These are phyloP conservation scores for Clitopilus passeckerianus DNA, from an alignment of 768 basidiomycete species.

Conservation along the genomic window DNA sequence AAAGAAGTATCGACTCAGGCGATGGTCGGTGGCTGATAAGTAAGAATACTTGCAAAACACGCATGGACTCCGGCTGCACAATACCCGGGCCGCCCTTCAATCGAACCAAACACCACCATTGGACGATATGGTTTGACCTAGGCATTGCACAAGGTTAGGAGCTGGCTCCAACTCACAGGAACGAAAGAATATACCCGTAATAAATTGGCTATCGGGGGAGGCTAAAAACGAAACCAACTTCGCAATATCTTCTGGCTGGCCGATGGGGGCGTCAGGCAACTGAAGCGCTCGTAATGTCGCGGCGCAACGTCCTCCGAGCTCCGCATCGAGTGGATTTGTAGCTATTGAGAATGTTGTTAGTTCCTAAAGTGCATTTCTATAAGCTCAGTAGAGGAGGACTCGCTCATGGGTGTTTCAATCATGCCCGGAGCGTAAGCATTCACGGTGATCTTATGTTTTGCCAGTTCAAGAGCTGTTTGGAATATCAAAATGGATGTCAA, in stretches of 20 bases:
- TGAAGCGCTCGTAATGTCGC: too few species aligned
- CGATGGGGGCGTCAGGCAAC: not conserved
- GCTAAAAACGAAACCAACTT: constrained; percentile 28
- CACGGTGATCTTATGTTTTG: constrained; percentile 22
- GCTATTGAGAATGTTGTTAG: not conserved
- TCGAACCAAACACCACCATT: constrained; percentile 6
- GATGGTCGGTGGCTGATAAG: too few species aligned
- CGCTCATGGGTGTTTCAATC: constrained; percentile 19
- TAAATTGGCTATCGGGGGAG: constrained; percentile 26
- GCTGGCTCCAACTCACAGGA: not conserved
- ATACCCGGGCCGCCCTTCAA: too few species aligned
- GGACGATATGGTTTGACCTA: constrained; percentile 8
- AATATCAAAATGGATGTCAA: constrained; percentile 4
- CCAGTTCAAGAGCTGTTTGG: constrained; percentile 22
- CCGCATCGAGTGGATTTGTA: not conserved
- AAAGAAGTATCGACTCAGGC: too few species aligned
- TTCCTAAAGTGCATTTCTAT: not conserved
- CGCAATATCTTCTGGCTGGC: constrained; percentile 23
- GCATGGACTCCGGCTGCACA: too few species aligned
- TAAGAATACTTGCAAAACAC: too few species aligned
- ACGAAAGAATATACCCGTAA: constrained; percentile 21
- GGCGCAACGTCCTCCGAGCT: constrained; percentile 4
- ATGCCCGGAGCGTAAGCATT: constrained; percentile 27
- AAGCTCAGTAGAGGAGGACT: constrained; percentile 2
- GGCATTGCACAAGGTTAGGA: not conserved